These are phyloP conservation scores for Elaeis oleifera DNA, from an alignment of 202 grass and related monocot species.

Conservation along the genomic window DNA sequence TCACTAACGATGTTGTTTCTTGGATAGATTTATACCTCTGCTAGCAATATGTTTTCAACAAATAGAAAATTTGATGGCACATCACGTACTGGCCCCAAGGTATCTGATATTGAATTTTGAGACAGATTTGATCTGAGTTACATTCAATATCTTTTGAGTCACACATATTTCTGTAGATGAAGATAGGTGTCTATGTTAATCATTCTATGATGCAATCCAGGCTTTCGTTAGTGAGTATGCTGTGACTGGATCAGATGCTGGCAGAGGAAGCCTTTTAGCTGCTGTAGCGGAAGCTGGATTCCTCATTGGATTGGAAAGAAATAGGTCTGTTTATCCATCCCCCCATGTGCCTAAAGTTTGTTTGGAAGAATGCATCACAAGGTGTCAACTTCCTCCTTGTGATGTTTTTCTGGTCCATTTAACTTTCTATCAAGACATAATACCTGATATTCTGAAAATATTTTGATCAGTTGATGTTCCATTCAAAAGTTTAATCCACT, in stretches of 20 bases:
- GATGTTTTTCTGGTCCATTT: too few relatives aligned
- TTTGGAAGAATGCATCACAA: too few relatives aligned
- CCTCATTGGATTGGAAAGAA: slow-evolving; percentile 84
- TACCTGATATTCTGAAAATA: too few relatives aligned
- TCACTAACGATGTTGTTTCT: background rate
- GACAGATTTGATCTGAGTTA: background rate
- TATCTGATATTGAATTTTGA: background rate
- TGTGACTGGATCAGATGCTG: slow-evolving; percentile 70
- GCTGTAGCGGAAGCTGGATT: slow-evolving; percentile 87
- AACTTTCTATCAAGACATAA: too few relatives aligned
- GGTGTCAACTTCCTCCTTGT: too few relatives aligned
- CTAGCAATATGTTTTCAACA: slow-evolving; percentile 35
- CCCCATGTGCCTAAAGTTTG: too few relatives aligned
- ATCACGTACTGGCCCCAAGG: slow-evolving; percentile 47
- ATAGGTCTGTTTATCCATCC: slow-evolving; percentile 38
- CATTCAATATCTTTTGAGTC: background rate
- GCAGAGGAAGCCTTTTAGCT: slow-evolving; percentile 74
- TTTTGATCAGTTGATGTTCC: too few relatives aligned
- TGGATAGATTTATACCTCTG: slow-evolving; percentile 43
- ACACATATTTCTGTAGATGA: background rate
- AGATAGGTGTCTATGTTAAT: background rate
- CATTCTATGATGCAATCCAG: slow-evolving; percentile 28
- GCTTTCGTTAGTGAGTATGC: slow-evolving; percentile 94
- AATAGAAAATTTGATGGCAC: slow-evolving; percentile 31
- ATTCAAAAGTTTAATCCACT: too few relatives aligned